Conservation (phyloP, 2,329 filamentous ascomycete species). For the Exserohilum rostratum region DNA sequence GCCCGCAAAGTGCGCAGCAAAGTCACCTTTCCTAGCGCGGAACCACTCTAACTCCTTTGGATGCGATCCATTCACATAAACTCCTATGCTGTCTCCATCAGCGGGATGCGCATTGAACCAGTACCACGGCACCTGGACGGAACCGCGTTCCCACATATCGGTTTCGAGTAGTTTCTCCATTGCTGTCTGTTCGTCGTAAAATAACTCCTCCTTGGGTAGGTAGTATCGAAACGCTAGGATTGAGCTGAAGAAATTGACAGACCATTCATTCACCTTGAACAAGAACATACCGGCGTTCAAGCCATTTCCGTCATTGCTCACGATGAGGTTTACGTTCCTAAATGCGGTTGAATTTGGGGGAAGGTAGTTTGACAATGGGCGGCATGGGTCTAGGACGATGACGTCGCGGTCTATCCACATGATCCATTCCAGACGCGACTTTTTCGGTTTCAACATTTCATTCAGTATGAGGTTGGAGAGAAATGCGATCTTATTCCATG, state of each 20-base stretch:
- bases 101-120: slow-evolving; percentile 54
- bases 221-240: slow-evolving; percentile 50
- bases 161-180: slow-evolving; percentile 48
- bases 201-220: slow-evolving; percentile 40
- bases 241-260: slow-evolving; percentile 47
- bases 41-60: slow-evolving; percentile 42
- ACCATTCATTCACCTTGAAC: slow-evolving; percentile 49
- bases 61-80: slow-evolving; percentile 42
- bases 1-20: slow-evolving; percentile 53
- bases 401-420: slow-evolving; percentile 55
- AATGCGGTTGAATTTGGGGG: slow-evolving; percentile 31
- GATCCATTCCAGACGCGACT: slow-evolving; percentile 50
- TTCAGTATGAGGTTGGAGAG: slow-evolving; percentile 50
- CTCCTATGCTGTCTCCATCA: slow-evolving; percentile 24
- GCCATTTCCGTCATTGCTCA: slow-evolving; percentile 48
- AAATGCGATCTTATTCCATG: slow-evolving; percentile 55
- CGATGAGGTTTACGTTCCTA: slow-evolving; percentile 39
- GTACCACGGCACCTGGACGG: slow-evolving; percentile 48
- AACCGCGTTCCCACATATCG: slow-evolving; percentile 35
- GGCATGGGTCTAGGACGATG: slow-evolving; percentile 51
- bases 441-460: slow-evolving; percentile 46
- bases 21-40: slow-evolving; percentile 50
- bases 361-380: slow-evolving; percentile 50
- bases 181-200: slow-evolving; percentile 50
- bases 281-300: slow-evolving; percentile 53